Evolutionary conservation across 2,329 filamentous ascomycete genomes (phyloP).

Genomic region (Xylaria sp.): DNA sequence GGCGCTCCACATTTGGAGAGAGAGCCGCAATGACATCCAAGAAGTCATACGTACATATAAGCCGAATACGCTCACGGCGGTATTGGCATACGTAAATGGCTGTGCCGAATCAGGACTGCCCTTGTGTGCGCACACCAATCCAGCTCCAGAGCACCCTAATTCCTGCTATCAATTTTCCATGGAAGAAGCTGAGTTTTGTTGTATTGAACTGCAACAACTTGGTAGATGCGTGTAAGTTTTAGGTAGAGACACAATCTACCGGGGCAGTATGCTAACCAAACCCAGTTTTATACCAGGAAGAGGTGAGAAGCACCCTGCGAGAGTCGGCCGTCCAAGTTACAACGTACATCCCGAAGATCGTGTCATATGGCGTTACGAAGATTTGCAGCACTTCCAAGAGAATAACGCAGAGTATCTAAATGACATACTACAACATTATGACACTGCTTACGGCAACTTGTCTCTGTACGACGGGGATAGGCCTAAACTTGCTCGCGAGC

Average conservation of each 20-base stretch:
- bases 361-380: conserved; percentile 47
- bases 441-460: conserved; percentile 33
- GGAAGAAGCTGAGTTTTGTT: conserved; percentile 41
- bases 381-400: conserved; percentile 2
- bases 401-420: conserved; percentile 21
- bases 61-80: conserved; percentile 35
- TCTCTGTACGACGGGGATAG: conserved; percentile 23
- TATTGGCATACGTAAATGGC: conserved; percentile 48
- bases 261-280: conserved; percentile 33
- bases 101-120: conserved; percentile 33
- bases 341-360: conserved; percentile 48
- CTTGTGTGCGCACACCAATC: conserved; percentile 12
- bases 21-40: conserved; percentile 14
- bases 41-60: conserved; percentile 9
- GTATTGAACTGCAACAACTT: conserved; percentile 35
- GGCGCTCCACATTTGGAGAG: conserved; percentile 31
- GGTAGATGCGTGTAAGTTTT: conserved; percentile 47
- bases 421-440: conserved; percentile 32
- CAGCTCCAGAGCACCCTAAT: conserved; percentile 43
- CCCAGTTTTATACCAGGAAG: conserved; percentile 33
- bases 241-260: background rate
- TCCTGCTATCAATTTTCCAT: conserved; percentile 47
- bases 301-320: conserved; percentile 11
- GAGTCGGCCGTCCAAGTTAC: conserved; percentile 41
- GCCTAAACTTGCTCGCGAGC: conserved; percentile 32